phyloP scores from a whole-genome alignment of 2,329 filamentous ascomycete species.

The Fusarium annulatum region DNA sequence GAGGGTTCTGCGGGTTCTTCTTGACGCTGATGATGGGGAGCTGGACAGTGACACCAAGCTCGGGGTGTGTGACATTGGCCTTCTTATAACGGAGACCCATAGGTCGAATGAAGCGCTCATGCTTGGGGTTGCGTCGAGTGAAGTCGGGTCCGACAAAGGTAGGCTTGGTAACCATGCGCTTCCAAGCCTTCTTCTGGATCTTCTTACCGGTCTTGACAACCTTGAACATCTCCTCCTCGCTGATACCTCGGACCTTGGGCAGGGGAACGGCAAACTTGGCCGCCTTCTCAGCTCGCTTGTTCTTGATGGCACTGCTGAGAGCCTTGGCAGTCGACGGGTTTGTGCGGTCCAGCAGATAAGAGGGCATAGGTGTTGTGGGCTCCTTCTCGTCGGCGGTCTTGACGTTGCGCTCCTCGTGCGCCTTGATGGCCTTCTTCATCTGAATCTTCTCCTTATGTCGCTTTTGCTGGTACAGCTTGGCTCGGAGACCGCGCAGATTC shows the following conservation, averaged over 20 bases:
- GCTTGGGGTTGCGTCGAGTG: conserved; percentile 87
- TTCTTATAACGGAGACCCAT: conserved; percentile 65
- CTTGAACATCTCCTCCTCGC: conserved; percentile 98
- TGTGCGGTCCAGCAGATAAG: conserved; percentile 91
- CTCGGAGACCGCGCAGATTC: conserved; percentile 89
- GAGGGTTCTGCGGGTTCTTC: conserved; percentile 81
- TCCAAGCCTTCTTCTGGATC: conserved; percentile 85
- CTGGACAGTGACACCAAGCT: conserved; percentile 88
- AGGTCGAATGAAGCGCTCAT: conserved; percentile 66
- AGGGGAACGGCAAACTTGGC: conserved; percentile 92
- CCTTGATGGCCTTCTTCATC: conserved; percentile 94
- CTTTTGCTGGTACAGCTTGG: conserved; percentile 94
- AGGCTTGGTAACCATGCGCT: conserved; percentile 71
- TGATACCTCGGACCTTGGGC: conserved; percentile 91
- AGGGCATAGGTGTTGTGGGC: conserved; percentile 82
- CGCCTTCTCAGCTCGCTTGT: conserved; percentile 93
- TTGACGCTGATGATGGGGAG: conserved; percentile 78
- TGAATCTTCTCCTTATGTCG: conserved; percentile 98
- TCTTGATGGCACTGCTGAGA: conserved; percentile 88
- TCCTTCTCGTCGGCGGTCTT: conserved; percentile 87
- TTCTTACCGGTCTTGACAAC: conserved; percentile 97
- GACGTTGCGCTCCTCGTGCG: conserved; percentile 95
- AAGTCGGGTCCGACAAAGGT: conserved; percentile 90
- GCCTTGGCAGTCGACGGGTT: conserved; percentile 72
- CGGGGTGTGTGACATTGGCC: conserved; percentile 73